Percentiles rank a stretch among this genome's conserved stretches.
These are phyloP conservation scores for Penicillium bovifimosum DNA, from an alignment of 495 filamentous ascomycete genomes.

Conservation along the genomic window DNA sequence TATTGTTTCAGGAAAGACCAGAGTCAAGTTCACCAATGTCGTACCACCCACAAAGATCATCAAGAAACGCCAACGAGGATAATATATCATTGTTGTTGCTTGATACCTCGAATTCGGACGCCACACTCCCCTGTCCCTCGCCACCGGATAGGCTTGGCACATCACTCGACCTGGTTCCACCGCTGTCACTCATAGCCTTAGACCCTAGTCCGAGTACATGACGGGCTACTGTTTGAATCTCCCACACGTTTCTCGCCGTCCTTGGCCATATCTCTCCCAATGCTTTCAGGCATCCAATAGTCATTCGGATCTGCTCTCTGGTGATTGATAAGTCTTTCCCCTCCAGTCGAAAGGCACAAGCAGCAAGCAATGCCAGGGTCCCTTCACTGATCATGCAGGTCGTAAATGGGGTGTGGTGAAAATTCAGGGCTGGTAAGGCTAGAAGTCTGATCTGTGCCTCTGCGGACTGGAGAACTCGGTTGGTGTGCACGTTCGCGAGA, in stretches of 20 bases:
- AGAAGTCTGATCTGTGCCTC: slow-evolving; percentile 28
- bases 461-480: slow-evolving; percentile 20
- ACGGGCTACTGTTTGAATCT: slow-evolving; percentile 52
- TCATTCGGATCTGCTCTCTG: slow-evolving; percentile 31
- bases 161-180: too few relatives aligned
- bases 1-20: too few relatives aligned
- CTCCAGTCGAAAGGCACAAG: slow-evolving; percentile 20
- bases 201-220: too few relatives aligned
- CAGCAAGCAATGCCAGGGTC: slow-evolving; percentile 25
- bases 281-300: slow-evolving; percentile 27
- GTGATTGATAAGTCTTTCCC: slow-evolving; percentile 21
- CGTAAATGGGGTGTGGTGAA: slow-evolving; percentile 25
- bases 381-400: slow-evolving; percentile 33
- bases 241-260: slow-evolving; percentile 63
- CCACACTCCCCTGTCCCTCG: too few relatives aligned
- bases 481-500: slow-evolving; percentile 23
- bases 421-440: slow-evolving; percentile 20
- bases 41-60: too few relatives aligned
- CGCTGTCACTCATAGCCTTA: too few relatives aligned
- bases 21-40: too few relatives aligned
- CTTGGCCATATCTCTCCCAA: slow-evolving; percentile 27
- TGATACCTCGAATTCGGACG: too few relatives aligned
- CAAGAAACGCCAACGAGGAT: too few relatives aligned
- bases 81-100: too few relatives aligned
- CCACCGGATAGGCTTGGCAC: too few relatives aligned